A percentile compares a stretch with the other conserved stretches of the same genome.
phyloP scores from a whole-genome alignment of 345 rosid species.

The Citrus maxima region DNA sequence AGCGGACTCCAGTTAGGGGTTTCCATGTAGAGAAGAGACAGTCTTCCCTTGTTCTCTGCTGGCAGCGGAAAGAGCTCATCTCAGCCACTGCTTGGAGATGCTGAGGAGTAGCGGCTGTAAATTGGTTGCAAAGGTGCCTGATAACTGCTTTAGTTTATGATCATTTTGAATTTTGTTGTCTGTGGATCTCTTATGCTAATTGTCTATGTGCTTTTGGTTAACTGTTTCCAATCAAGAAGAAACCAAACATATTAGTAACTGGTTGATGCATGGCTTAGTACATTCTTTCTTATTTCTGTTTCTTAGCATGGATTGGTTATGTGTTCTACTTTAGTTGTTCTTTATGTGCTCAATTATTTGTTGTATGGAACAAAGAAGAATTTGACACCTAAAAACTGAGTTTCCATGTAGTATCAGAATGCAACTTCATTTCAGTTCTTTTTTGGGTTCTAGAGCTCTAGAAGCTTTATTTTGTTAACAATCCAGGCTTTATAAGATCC shows the following conservation, averaged over 20 bases:
- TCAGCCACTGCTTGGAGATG: conserved; percentile 90
- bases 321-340: conserved; percentile 5
- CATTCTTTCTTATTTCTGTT: conserved; percentile 21
- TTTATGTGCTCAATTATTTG: conserved; percentile 16
- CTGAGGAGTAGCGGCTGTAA: conserved; percentile 23
- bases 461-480: background rate
- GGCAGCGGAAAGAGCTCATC: conserved; percentile 85
- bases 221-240: conserved; percentile 36
- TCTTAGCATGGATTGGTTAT: conserved; percentile 15
- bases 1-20: conserved; percentile 63
- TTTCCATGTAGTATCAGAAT: background rate
- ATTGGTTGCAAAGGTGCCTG: conserved; percentile 30
- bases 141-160: conserved; percentile 35
- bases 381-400: conserved; percentile 7
- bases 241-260: conserved; percentile 34
- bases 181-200: conserved; percentile 40
- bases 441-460: background rate
- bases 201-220: conserved; percentile 40
- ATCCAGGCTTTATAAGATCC: background rate
- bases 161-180: conserved; percentile 23
- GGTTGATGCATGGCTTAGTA: conserved; percentile 27
- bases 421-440: background rate
- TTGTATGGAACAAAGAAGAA: conserved; percentile 21
- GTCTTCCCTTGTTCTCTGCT: conserved; percentile 68
- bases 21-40: conserved; percentile 84